A percentile compares a stretch with the other conserved stretches of the same genome.
Evolutionary conservation across 306 rosid species (phyloP).

Genomic region (Inga leiocalycina): DNA sequence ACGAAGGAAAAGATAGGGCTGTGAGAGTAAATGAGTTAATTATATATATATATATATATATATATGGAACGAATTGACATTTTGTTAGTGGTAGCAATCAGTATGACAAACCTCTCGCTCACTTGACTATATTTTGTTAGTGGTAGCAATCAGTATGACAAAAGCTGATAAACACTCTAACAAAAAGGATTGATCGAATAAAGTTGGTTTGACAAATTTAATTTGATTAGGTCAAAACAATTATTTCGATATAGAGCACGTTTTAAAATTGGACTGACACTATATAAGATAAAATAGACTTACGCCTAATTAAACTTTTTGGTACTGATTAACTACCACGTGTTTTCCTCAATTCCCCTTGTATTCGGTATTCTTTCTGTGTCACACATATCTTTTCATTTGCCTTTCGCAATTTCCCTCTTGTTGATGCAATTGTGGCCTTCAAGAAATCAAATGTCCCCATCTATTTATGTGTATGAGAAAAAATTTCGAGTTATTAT

Average conservation of each 20-base stretch:
- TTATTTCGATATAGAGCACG: not conserved
- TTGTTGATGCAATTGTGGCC: not conserved
- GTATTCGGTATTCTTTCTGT: not conserved
- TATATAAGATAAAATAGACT: not conserved
- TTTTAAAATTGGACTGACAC: not conserved
- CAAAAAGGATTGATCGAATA: not conserved
- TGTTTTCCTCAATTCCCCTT: not conserved
- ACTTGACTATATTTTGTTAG: not conserved
- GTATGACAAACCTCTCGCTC: not conserved
- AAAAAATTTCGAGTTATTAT: not conserved
- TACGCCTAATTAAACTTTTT: slow-evolving; percentile 6
- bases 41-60: no score
- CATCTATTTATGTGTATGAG: not conserved
- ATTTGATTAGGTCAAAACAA: not conserved
- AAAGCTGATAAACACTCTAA: not conserved
- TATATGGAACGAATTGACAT: not conserved
- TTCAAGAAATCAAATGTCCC: not conserved
- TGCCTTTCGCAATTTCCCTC: slow-evolving; percentile 18
- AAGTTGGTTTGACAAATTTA: not conserved
- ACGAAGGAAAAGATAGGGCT: no score
- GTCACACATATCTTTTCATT: slow-evolving; percentile 17
- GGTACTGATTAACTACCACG: slow-evolving; percentile 9
- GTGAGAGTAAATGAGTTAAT: no score
- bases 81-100: not conserved
- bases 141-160: not conserved